Percentiles rank a stretch among this genome's conserved stretches.
Evolutionary conservation across 805 yeast species (phyloP).

Genomic region (Starmerella ratchasimensis): DNA sequence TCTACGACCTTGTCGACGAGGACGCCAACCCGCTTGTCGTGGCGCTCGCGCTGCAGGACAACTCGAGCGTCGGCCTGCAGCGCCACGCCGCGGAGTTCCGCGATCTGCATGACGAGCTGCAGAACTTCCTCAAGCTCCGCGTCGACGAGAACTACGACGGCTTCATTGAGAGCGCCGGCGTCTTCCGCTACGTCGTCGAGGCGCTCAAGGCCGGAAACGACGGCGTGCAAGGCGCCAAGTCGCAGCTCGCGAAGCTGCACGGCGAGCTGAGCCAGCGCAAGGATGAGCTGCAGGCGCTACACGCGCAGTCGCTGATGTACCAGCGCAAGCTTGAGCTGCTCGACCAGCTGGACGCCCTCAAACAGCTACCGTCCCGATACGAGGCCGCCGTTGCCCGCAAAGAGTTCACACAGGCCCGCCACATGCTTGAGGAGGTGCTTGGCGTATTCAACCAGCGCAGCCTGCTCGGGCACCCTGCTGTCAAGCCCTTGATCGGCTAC

Average conservation of each 20-base stretch:
- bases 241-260: constrained; percentile 37
- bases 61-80: constrained; percentile 83
- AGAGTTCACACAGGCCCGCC: constrained; percentile 52
- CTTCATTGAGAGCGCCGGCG: constrained; percentile 73
- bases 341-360: constrained; percentile 49
- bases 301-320: constrained; percentile 46
- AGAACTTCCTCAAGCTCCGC: constrained; percentile 45
- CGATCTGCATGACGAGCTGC: constrained; percentile 43
- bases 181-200: constrained; percentile 58
- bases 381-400: constrained; percentile 60
- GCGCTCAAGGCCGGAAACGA: constrained; percentile 54
- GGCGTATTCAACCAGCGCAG: constrained; percentile 24
- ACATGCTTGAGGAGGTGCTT: constrained; percentile 35
- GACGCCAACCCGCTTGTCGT: constrained; percentile 71
- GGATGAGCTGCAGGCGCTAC: constrained; percentile 48
- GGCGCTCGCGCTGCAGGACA: constrained; percentile 71
- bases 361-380: constrained; percentile 44
- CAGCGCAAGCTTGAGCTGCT: constrained; percentile 58
- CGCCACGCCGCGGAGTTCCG: constrained; percentile 55
- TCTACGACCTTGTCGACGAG: constrained; percentile 32
- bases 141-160: constrained; percentile 55
- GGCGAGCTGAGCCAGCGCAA: constrained; percentile 40
- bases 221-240: constrained; percentile 36
- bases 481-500: constrained; percentile 24
- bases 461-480: constrained; percentile 23